Conservation (phyloP, 495 filamentous ascomycete species). For the Tetracladium marchalianum region DNA sequence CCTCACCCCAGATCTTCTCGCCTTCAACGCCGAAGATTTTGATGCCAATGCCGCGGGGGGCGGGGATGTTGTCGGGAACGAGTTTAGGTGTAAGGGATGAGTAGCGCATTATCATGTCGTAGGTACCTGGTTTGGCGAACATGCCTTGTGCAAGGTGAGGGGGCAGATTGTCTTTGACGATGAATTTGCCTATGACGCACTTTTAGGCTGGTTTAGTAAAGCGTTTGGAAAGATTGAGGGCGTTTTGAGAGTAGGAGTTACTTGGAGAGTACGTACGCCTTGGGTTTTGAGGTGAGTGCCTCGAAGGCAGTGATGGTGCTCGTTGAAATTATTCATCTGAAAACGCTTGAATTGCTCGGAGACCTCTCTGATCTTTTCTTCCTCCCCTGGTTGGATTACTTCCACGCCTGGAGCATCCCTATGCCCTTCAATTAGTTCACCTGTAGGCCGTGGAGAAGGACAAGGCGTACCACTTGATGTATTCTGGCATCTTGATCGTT, state of each 20-base stretch:
- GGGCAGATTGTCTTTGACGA: conserved; percentile 10
- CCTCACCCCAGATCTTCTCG: conserved; percentile 31
- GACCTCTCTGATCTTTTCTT: conserved; percentile 11
- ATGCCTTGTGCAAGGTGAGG: conserved; percentile 16
- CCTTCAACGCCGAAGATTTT: conserved; percentile 37
- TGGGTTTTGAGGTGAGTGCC: conserved; percentile 16
- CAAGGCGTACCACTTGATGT: neutral
- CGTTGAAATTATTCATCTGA: conserved; percentile 20
- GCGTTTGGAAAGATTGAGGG: neutral
- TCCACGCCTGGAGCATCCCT: conserved; percentile 17
- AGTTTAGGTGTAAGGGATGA: conserved; percentile 8
- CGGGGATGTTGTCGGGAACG: conserved; percentile 26
- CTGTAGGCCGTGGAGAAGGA: no score
- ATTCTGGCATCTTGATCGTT: neutral
- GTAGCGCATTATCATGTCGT: conserved; percentile 13
- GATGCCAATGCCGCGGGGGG: conserved; percentile 38
- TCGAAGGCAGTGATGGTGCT: conserved; percentile 18
- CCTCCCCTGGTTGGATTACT: conserved; percentile 9
- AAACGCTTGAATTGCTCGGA: conserved; percentile 18
- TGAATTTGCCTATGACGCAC: conserved; percentile 18
- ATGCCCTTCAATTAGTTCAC: neutral
- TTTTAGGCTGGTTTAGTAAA: neutral
- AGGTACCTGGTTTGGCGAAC: conserved; percentile 15
- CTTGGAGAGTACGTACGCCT: conserved; percentile 1
- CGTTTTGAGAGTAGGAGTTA: neutral